A percentile compares a stretch with the other conserved stretches of the same genome.
Evolutionary conservation across 192 early-diverging fungal genomes (phyloP).

Genomic region (Rhizoclosmatium globosum): DNA sequence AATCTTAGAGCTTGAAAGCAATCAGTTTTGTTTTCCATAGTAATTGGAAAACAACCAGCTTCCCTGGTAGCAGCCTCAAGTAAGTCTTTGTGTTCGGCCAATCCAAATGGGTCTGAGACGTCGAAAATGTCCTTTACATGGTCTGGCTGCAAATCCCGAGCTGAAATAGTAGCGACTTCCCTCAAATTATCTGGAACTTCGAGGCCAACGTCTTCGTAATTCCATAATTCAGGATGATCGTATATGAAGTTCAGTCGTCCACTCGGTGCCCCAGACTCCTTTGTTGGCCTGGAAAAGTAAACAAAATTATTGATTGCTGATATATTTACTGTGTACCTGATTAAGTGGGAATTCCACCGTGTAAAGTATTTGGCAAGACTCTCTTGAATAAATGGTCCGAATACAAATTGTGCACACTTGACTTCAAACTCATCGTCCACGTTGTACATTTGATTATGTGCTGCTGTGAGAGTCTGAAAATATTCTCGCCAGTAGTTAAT

Average conservation of each 20-base stretch:
- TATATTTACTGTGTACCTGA: no score
- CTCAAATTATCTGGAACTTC: not conserved
- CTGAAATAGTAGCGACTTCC: not conserved
- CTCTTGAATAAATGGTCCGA: not conserved
- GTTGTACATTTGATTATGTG: not conserved
- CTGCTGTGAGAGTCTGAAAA: not conserved
- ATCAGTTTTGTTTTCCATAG: not conserved
- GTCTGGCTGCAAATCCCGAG: not conserved
- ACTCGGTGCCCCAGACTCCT: not conserved
- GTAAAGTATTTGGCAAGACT: not conserved
- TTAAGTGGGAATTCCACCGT: not conserved
- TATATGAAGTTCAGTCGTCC: not conserved
- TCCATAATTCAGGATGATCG: not conserved
- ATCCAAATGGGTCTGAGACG: not conserved
- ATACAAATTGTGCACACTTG: not conserved
- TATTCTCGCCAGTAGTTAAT: not conserved
- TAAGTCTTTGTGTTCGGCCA: not conserved
- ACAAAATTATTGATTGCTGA: not conserved
- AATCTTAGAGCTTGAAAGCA: not conserved
- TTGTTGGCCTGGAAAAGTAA: not conserved
- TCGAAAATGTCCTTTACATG: not conserved
- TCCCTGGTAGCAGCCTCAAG: not conserved
- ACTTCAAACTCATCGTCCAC: not conserved
- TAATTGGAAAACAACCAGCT: not conserved
- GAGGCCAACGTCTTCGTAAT: not conserved